These are phyloP conservation scores for Leishmania turanica DNA, from an alignment of 208 protist genomes.

Conservation along the genomic window DNA sequence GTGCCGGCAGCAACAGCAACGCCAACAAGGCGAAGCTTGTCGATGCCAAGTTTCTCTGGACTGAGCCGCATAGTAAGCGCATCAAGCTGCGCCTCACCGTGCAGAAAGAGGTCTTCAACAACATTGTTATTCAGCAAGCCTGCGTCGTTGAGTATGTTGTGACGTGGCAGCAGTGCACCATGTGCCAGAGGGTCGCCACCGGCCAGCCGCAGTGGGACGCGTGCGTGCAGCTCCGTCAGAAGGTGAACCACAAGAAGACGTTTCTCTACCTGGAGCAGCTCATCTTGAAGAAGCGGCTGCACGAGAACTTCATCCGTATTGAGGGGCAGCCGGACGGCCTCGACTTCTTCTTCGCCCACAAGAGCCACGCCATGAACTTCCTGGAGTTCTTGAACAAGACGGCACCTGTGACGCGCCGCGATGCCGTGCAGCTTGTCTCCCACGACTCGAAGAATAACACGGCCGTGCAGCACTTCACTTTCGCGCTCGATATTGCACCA, in stretches of 20 bases:
- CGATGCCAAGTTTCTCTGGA: constrained; percentile 99
- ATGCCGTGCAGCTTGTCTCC: constrained; percentile 97
- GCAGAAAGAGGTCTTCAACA: constrained; percentile 97
- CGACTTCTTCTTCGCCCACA: constrained; percentile 99
- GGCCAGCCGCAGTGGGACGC: constrained; percentile 98
- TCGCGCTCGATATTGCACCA: constrained; percentile 97
- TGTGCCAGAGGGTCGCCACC: constrained; percentile 96
- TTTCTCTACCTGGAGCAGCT: constrained; percentile 99
- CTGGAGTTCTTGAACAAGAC: constrained; percentile 95
- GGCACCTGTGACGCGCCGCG: constrained; percentile 91
- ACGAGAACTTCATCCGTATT: constrained; percentile 96
- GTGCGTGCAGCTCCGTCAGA: constrained; percentile 98
- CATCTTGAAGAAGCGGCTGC: constrained; percentile 97
- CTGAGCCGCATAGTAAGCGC: constrained; percentile 98
- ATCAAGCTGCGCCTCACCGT: constrained; percentile 99
- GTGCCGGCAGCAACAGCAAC: constrained; percentile 91
- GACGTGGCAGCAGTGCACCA: constrained; percentile 96
- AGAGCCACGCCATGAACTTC: constrained; percentile 97
- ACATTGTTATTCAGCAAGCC: constrained; percentile 97
- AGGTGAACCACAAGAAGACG: constrained; percentile 98
- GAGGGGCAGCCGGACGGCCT: constrained; percentile 96
- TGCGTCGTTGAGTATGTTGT: constrained; percentile 98
- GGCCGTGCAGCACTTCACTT: constrained; percentile 98
- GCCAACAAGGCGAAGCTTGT: constrained; percentile 97
- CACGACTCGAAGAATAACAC: constrained; percentile 99